A percentile compares a stretch with the other conserved stretches of the same genome.
Conservation (phyloP, 1,139 yeast genomes). For the Pichia sp. region DNA sequence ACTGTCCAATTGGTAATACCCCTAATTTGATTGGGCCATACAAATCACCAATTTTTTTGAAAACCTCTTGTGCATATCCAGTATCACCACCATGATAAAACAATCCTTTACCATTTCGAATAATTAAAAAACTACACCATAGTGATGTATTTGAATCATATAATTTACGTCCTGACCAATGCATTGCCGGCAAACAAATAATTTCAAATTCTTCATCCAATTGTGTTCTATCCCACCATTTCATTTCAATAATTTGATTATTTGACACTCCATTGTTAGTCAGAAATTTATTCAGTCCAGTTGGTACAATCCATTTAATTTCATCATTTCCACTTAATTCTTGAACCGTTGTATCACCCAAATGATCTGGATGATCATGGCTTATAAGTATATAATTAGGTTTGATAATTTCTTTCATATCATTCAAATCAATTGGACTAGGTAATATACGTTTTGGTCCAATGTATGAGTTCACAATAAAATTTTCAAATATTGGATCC, state of each 20-base stretch:
- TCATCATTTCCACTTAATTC: conserved; percentile 45
- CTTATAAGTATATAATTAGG: conserved; percentile 75
- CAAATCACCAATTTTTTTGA: conserved; percentile 52
- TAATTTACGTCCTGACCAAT: conserved; percentile 85
- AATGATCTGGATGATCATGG: conserved; percentile 93
- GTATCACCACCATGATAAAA: conserved; percentile 94
- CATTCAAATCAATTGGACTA: conserved; percentile 58
- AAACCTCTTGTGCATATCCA: conserved; percentile 73
- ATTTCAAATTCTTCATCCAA: conserved; percentile 56
- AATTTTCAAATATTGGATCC: conserved; percentile 76
- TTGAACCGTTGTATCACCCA: conserved; percentile 57
- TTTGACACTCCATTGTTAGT: conserved; percentile 50
- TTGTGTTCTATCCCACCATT: conserved; percentile 75
- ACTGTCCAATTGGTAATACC: conserved; percentile 88
- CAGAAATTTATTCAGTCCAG: conserved; percentile 61
- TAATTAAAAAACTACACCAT: conserved; percentile 81
- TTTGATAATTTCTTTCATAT: conserved; percentile 45
- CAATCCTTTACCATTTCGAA: conserved; percentile 59
- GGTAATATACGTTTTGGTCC: conserved; percentile 82
- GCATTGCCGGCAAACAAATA: conserved; percentile 94
- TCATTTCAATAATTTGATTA: conserved; percentile 52
- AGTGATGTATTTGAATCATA: conserved; percentile 72
- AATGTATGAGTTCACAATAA: conserved; percentile 50
- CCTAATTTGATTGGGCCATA: conserved; percentile 65
- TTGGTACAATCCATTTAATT: conserved; percentile 79